Base-by-base conservation (phyloP, 495 filamentous ascomycete species). In the Annulohypoxylon bovei region DNA sequence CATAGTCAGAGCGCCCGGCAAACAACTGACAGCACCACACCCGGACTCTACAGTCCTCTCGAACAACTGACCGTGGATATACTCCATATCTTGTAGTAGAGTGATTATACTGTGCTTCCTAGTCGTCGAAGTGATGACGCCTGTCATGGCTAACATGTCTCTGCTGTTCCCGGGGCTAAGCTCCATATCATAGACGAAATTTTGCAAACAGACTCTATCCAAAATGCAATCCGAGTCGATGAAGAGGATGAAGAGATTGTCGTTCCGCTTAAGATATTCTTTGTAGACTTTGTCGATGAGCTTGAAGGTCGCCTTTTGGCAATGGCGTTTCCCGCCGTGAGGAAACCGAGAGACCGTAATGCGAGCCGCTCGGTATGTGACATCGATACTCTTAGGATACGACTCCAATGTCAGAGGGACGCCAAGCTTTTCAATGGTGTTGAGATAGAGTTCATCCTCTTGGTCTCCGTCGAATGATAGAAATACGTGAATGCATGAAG, bases 151-250 rank as follows among this genome's bases (percentile, higher is more conserved):
- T 67, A 98, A 82, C 95, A 98, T 97, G 77, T 94, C 94, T 68
- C 90, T 88, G 75, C 92, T 89, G 81, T 93, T 97, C 23, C 94
- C 94, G 3, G 95, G 95, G 80, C 95, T 97, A 25, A 99, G 84
- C 78, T 99, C 95, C 95, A 99, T 99, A 75, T 98, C 95, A 77
- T 96, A 98, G 81, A 99, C 93, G 77, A 99, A 98, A 71, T 99
- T 99, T 78, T 98, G 95, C 67, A 99, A 87, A 78, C 95, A 98
- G 25, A 94, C 87, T 59, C 88, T 88, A 81, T 99, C 95, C 39
- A 98, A 83, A 72, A 99, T 97, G 81, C 95, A 98, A 80, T 99
- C 95, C 2, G 95, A 98, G 80, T 99, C 95, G 78, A 99, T 98
- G 82, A 99, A 98, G 28, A 99, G 85, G 37, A 98, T 90, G 76